Base-by-base conservation (phyloP, 23 red algal species). In the Gracilaria gracilis region DNA sequence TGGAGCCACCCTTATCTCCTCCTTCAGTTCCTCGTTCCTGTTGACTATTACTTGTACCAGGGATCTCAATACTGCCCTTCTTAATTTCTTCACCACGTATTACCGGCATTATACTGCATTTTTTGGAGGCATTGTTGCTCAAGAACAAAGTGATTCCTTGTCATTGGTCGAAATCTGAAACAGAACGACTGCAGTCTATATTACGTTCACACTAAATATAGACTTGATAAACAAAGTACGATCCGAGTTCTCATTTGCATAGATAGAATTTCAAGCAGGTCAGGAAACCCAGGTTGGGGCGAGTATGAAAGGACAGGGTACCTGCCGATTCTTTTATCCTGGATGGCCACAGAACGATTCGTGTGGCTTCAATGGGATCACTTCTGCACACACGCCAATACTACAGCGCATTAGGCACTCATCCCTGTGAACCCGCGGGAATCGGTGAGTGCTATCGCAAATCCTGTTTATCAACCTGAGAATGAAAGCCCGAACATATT, bases 61-160 rank as follows among this genome's bases (percentile, higher is more conserved):
- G 75, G 92, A 94, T 72, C 67, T 94, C 47, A 81, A 75, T 40
- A 94, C 64, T 32, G 64, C 88, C 33, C 74, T 87, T 55, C 83
- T 83, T 46, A 83, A 83, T 13, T 17, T 83, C 15, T 87, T 83
- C 61, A 82, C 83, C 0, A 77, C 83, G n/a, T 88, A 88, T 70
- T 94, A 94, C 48, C 82, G 92, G 1, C 82, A 87, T 74, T 94
- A 80, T 61, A 17, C 23, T 62, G 50, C 92, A 17, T 88, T 94
- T 40, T 24, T 64, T 67, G 32, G 92, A 94, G 33, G 54, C 88
- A 28, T 50, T 29, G 16, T 74, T 94, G 38, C 49, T 94, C 9
- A 78, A 74, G 44, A 70, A 36, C 17, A 94, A 94, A 50, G 83
- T 61, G 4, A 32, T 83, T 46, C 71, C 19, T 19, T 92, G 71